Base-by-base conservation (phyloP, 2,329 filamentous ascomycete species). In the Fusarium sp. region DNA sequence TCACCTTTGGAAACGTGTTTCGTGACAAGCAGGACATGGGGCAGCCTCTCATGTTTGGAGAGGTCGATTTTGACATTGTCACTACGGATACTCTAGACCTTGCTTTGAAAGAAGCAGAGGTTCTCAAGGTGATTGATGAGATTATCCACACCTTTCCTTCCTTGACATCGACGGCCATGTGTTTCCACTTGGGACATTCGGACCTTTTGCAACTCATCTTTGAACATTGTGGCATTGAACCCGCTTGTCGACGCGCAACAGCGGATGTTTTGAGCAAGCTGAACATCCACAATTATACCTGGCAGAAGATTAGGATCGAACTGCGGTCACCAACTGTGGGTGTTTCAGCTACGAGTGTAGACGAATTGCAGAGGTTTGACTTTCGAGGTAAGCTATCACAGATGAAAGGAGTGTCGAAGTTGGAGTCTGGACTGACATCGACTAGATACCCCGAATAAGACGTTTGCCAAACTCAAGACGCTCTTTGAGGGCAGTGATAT, bases 21-120 rank as follows among this genome's bases (percentile, higher is more conserved):
- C 87, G 95, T 36, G 91, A 96, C 64, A 88, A 85, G 41, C 82
- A 88, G 44, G 88, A 88, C 52, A 93, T 92, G 7, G 91, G 92
- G 3, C 91, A 96, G 67, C 95, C 95, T 7, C 84, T 85, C 53
- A 90, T 89, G 70, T 90, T 92, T 73, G 90, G 91, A 9, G 95
- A 98, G 73, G 93, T 96, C 3, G 93, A 98, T 74, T 99, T 98
- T 74, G 95, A 99, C 76, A 93, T 99, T 58, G 85, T 97, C n/a
- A 94, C 93, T 1, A 85, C 87, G 40, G 89, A 93, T 67, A 89
- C 90, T 1, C 77, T 93, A 6, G 93, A 98, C 70, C 80, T 96
- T 41, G 90, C 93, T 1, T 76, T 97, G 53, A 96, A 96, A 71
- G 95, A 99, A 76, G 94, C 94, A 0, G 94, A 98, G 75, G 89